Percentiles rank a stretch among this genome's conserved stretches.
These are phyloP conservation scores for Claviceps sp. DNA, from an alignment of 2,329 filamentous ascomycete genomes.

Conservation along the genomic window DNA sequence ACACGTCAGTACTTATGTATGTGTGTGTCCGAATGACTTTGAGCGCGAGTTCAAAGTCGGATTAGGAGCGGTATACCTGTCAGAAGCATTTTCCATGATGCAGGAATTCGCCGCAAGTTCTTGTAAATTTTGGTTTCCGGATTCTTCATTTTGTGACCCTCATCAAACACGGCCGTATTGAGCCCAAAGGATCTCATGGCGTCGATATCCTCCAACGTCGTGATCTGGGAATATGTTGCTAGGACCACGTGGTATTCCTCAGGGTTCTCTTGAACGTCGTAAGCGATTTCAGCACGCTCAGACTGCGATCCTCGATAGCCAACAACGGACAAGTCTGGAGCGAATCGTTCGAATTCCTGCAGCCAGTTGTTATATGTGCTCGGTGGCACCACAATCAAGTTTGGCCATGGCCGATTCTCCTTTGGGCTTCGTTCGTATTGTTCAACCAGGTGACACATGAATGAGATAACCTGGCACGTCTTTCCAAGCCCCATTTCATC, in stretches of 20 bases:
- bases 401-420: conserved; percentile 42
- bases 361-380: conserved; percentile 96
- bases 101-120: conserved; percentile 62
- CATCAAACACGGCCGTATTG: conserved; percentile 66
- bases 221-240: conserved; percentile 47
- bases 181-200: conserved; percentile 35
- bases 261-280: conserved; percentile 49
- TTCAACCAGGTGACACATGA: conserved; percentile 72
- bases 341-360: conserved; percentile 78
- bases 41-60: background rate
- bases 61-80: conserved; percentile 17
- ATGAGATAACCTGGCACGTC: conserved; percentile 90
- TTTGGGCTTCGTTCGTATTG: conserved; percentile 28
- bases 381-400: conserved; percentile 81
- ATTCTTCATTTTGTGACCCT: conserved; percentile 90
- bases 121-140: conserved; percentile 69
- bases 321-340: conserved; percentile 61
- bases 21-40: background rate
- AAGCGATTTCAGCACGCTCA: conserved; percentile 54
- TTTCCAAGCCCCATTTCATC: conserved; percentile 98
- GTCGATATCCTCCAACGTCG: conserved; percentile 34
- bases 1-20: conserved; percentile 8
- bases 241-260: conserved; percentile 50
- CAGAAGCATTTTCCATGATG: conserved; percentile 74
- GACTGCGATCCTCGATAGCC: conserved; percentile 53